phyloP scores from a whole-genome alignment of 495 filamentous ascomycete species.

The Hypoxylon trugodes region DNA sequence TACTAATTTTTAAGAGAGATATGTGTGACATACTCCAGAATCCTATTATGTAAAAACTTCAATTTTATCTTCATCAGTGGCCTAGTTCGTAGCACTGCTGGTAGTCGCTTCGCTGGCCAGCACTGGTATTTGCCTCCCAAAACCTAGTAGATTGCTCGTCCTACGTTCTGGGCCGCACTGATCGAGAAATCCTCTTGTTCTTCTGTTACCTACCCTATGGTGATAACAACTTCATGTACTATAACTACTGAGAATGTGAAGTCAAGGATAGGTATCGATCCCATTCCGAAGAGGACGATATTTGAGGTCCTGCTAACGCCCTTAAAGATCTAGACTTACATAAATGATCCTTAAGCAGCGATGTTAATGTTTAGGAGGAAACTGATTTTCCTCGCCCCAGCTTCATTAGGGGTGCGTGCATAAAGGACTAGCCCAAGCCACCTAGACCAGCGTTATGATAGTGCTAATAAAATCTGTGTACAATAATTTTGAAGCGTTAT shows the following conservation, averaged over 20 bases:
- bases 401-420: constrained; percentile 34
- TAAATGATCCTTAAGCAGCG: constrained; percentile 52
- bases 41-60: no score
- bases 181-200: constrained; percentile 29
- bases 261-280: constrained; percentile 48
- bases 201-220: constrained; percentile 38
- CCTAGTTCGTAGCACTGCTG: constrained; percentile 5
- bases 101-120: not conserved
- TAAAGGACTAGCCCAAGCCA: not conserved
- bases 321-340: constrained; percentile 48
- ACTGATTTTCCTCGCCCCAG: constrained; percentile 56
- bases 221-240: constrained; percentile 44
- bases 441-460: not conserved
- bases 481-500: constrained; percentile 6
- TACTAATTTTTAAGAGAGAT: no score
- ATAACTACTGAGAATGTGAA: constrained; percentile 48
- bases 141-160: constrained; percentile 42
- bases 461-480: not conserved
- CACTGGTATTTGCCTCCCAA: constrained; percentile 1
- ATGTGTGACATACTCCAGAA: no score
- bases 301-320: constrained; percentile 57
- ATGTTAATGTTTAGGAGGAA: constrained; percentile 48
- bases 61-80: constrained; percentile 9
- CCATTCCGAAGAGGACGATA: constrained; percentile 51
- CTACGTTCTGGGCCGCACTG: constrained; percentile 44